phyloP scores from a whole-genome alignment of 1,284 basidiomycete species.

The Violaceomyces palustris region DNA sequence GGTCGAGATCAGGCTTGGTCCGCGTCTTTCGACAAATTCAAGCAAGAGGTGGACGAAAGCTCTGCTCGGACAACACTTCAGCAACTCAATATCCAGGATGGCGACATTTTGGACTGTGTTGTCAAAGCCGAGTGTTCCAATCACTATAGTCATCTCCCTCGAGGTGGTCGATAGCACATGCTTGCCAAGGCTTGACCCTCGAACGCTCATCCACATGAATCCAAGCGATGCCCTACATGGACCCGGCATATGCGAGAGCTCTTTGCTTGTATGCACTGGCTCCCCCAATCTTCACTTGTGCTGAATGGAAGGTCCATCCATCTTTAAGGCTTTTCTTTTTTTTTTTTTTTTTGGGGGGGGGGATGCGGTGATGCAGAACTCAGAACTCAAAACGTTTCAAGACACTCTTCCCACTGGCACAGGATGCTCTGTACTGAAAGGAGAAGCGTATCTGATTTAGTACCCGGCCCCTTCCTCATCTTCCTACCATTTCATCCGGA shows the following conservation, averaged over 20 bases:
- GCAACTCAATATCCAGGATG: constrained; percentile 13
- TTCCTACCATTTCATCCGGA: no score
- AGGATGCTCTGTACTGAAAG: no score
- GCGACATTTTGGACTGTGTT: constrained; percentile 31
- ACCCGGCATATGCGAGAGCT: neutral
- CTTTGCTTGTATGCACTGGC: neutral
- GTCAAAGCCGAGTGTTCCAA: constrained; percentile 11
- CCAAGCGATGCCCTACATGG: neutral
- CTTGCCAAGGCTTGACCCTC: neutral
- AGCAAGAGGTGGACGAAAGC: constrained; percentile 13
- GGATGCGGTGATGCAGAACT: no score
- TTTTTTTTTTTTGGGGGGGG: no score
- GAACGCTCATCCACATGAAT: neutral
- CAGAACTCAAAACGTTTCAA: no score
- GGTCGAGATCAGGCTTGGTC: constrained; percentile 3
- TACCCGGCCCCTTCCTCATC: no score
- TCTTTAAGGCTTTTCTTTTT: no score
- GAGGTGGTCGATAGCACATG: neutral
- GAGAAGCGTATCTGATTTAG: no score
- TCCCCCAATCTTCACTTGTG: neutral
- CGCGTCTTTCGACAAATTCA: constrained; percentile 5
- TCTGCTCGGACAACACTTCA: constrained; percentile 22
- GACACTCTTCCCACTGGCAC: no score
- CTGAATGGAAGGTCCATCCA: no score
- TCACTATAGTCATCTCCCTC: constrained; percentile 1